These are phyloP conservation scores for Vigna mungo DNA, from an alignment of 306 rosid species.

Conservation along the genomic window DNA sequence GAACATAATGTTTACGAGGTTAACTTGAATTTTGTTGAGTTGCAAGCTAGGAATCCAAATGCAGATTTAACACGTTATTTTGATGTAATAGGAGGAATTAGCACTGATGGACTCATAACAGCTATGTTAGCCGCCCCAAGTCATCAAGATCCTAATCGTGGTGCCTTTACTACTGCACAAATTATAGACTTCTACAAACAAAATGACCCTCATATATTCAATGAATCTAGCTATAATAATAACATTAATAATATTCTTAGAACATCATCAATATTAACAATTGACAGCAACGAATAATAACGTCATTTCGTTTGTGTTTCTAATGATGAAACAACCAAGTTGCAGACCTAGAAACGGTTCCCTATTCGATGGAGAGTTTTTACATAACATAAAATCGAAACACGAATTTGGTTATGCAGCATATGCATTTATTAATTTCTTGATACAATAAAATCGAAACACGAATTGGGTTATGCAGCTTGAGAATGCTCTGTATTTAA, in stretches of 20 bases:
- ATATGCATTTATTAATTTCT: no score
- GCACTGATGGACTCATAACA: not conserved
- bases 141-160: not conserved
- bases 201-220: not conserved
- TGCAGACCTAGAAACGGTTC: not conserved
- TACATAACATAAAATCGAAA: no score
- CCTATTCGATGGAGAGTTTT: not conserved
- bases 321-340: not conserved
- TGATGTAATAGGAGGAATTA: not conserved
- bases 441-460: no score
- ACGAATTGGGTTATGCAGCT: no score
- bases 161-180: not conserved
- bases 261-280: no score
- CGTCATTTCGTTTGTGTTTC: not conserved
- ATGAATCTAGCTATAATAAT: no score
- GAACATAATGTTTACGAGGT: no score
- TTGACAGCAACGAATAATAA: no score
- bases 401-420: no score
- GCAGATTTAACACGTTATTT: not conserved
- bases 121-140: not conserved
- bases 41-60: not conserved
- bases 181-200: not conserved
- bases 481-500: no score
- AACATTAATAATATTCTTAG: no score
- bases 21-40: no score